phyloP scores from a whole-genome alignment of 2,329 filamentous ascomycete genomes.

The Fusarium solani-melongenae region DNA sequence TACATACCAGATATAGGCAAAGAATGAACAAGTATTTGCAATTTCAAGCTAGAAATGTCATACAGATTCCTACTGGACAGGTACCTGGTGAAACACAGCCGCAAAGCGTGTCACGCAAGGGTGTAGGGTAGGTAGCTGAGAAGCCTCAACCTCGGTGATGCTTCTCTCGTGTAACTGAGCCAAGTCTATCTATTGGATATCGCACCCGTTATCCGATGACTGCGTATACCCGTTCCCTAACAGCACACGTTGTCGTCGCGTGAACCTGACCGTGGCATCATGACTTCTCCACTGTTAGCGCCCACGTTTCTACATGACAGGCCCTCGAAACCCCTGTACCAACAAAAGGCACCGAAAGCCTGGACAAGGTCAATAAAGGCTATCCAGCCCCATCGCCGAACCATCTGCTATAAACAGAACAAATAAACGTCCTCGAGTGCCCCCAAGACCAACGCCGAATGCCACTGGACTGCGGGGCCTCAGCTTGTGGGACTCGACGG shows the following conservation, averaged over 20 bases:
- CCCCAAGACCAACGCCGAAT: neutral
- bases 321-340: neutral
- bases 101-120: neutral
- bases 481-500: slow-evolving; percentile 23
- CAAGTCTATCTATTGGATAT: neutral
- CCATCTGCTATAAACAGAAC: neutral
- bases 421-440: neutral
- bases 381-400: neutral
- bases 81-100: neutral
- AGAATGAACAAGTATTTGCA: neutral
- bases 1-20: neutral
- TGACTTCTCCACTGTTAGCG: slow-evolving; percentile 4
- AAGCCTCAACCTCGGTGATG: neutral
- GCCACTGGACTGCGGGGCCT: neutral
- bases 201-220: neutral
- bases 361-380: neutral
- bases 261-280: neutral
- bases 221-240: neutral
- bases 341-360: neutral
- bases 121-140: neutral
- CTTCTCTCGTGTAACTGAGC: neutral
- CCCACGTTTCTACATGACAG: neutral
- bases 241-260: neutral
- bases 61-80: neutral
- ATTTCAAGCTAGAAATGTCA: neutral